Percentiles rank a stretch among this genome's conserved stretches.
Conservation (phyloP, 768 basidiomycete genomes). For the Calvatia gigantea region DNA sequence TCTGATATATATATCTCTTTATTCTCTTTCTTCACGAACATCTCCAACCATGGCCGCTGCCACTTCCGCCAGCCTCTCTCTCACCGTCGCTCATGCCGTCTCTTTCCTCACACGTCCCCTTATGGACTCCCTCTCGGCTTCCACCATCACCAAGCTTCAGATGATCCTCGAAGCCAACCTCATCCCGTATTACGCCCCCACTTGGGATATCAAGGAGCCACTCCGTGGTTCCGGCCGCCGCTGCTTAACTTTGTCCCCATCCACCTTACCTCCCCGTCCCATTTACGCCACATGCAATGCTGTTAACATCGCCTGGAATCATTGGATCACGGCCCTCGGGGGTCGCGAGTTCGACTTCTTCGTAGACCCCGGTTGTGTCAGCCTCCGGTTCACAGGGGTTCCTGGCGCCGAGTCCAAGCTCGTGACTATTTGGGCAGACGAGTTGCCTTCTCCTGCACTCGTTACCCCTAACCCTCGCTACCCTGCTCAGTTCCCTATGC, state of each 20-base stretch:
- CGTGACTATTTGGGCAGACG: slow-evolving; percentile 68
- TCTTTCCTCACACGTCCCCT: slow-evolving; percentile 71
- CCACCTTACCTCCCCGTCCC: slow-evolving; percentile 64
- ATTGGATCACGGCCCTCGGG: slow-evolving; percentile 73
- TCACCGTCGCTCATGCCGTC: slow-evolving; percentile 72
- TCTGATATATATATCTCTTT: slow-evolving; percentile 13
- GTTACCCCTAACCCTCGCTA: slow-evolving; percentile 22
- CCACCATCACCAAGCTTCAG: slow-evolving; percentile 66
- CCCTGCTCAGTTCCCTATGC: slow-evolving; percentile 18
- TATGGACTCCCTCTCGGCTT: slow-evolving; percentile 50
- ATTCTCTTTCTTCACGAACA: slow-evolving; percentile 17
- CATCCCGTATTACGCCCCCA: slow-evolving; percentile 60
- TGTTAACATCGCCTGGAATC: slow-evolving; percentile 73
- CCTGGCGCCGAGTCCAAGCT: slow-evolving; percentile 32
- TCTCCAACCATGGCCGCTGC: slow-evolving; percentile 34
- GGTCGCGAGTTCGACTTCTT: slow-evolving; percentile 74
- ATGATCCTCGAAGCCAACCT: slow-evolving; percentile 72
- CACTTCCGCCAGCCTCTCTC: slow-evolving; percentile 49
- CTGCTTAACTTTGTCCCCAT: slow-evolving; percentile 69
- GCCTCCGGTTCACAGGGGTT: slow-evolving; percentile 47
- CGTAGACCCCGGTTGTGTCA: slow-evolving; percentile 77
- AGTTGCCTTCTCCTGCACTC: slow-evolving; percentile 29
- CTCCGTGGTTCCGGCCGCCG: slow-evolving; percentile 68
- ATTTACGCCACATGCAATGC: slow-evolving; percentile 70
- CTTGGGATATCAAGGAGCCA: slow-evolving; percentile 65